Base-by-base conservation (phyloP, 352 stramenopile species). In the Globisporangium cederbergense region DNA sequence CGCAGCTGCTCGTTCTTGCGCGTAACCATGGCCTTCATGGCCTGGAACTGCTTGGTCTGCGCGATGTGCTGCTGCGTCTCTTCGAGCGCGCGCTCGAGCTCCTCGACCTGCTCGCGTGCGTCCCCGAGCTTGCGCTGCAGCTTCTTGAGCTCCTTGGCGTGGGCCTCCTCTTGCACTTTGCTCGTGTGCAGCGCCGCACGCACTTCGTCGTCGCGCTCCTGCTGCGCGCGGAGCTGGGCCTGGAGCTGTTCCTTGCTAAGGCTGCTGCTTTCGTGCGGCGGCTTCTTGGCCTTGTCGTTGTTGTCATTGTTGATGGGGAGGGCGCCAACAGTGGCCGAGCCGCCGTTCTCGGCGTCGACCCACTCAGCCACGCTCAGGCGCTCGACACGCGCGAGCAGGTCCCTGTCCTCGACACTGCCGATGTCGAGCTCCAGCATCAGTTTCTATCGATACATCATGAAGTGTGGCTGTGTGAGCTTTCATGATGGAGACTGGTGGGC, bases 1-100 rank as follows among this genome's bases (percentile, higher is more conserved):
- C 75, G 73, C 20, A 95, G 78, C 72, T 93, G 76, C 53, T 91
- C 77, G 69, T 93, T 96, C 72, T 96, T 96, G 60, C 82, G 72
- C 11, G 71, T 77, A 28, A 96, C 81, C 74, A 93, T 89, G 34
- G 75, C 74, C 71, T 93, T 93, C 81, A 96, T 86, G 53, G 78
- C 61, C 65, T 91, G 81, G 73, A 96, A 96, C 76, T 95, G 86
- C 65, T 83, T 79, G 55, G 83, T 91, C 71, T 93, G 77, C 11
- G 84, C 74, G 22, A 93, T 71, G 67, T 93, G 84, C 69, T 88
- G 74, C 53, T 82, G 69, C 36, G 65, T 70, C 43, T 92, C 82
- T 50, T 90, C 80, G 18, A 89, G 65, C 54, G 79, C 74, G 36
- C 58, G 71, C 58, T 87, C 76, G 14, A 93, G 77, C 34, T 88